Conservation (phyloP, 2,329 filamentous ascomycete species). For the Beauveria pseudobassiana region DNA sequence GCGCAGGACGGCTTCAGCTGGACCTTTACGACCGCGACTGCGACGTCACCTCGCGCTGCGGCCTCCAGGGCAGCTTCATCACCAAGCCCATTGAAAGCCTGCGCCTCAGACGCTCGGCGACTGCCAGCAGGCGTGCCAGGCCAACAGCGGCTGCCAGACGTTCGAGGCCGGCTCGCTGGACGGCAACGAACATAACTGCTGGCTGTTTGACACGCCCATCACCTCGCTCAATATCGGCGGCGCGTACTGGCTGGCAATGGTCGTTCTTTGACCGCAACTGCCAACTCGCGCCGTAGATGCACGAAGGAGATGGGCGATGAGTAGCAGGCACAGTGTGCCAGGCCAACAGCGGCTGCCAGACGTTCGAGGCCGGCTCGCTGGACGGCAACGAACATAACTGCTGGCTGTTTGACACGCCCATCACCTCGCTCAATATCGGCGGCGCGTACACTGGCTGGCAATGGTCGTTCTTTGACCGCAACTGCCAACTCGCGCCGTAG, state of each 20-base stretch:
- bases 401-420: conserved; percentile 5
- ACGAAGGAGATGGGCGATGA: background rate
- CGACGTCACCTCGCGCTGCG: conserved; percentile 1
- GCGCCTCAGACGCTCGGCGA: background rate
- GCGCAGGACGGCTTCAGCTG: conserved; percentile 8
- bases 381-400: conserved; percentile 9
- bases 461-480: conserved; percentile 5
- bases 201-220: conserved; percentile 3
- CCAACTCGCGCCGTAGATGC: background rate
- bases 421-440: background rate
- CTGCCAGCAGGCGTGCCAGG: conserved; percentile 3
- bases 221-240: background rate
- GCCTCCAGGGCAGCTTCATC: conserved; percentile 9
- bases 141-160: background rate
- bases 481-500: background rate
- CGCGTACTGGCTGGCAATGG: background rate
- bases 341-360: background rate
- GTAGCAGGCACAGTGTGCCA: background rate
- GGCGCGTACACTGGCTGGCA: background rate
- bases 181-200: conserved; percentile 9
- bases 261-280: conserved; percentile 6
- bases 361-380: conserved; percentile 4
- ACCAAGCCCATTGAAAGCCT: conserved; percentile 2
- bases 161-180: conserved; percentile 6
- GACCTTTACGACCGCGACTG: conserved; percentile 9